Base-by-base conservation (phyloP, 1,284 basidiomycete species). In the Golubevia sp. region DNA sequence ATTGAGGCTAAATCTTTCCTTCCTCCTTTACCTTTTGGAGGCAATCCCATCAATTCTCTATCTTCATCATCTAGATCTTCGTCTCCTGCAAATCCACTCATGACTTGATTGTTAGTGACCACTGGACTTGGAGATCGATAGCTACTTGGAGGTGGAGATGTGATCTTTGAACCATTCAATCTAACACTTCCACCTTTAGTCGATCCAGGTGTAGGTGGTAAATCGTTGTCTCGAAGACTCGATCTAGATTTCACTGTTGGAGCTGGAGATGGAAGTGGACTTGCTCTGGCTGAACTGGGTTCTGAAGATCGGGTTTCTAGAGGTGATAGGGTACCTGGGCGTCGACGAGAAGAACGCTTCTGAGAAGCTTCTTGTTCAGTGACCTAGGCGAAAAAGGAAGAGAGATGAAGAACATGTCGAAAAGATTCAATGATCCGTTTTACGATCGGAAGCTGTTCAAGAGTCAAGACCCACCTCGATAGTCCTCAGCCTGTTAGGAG, bases 401-500 rank as follows among this genome's bases (percentile, higher is more conserved):
- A 44, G 38, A 44, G 18, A 44, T 13, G 38, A 44, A 18, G 38
- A n/a, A n/a, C n/a, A n/a, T n/a, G n/a, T n/a, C n/a, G n/a, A n/a
- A n/a, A n/a, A n/a, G n/a, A n/a, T n/a, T n/a, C n/a, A n/a, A n/a
- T n/a, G n/a, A n/a, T n/a, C n/a, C n/a, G n/a, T n/a, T n/a, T n/a
- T n/a, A n/a, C n/a, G n/a, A n/a, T n/a, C n/a, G n/a, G n/a, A n/a
- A n/a, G n/a, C n/a, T n/a, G n/a, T n/a, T n/a, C 18, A 44, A 44
- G 38, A 44, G 38, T 44, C 38, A 44, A 18, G 11, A 44, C 18
- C 18, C 38, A 44, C 38, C 11, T 8, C 74, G 49, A 77, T 77
- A 21, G 74, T 73, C 18, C 74, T 73, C 7, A 79, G 70, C 2
- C 74, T 67, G 60, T 79, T 79, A 0, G 95, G 95, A 26, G 95